These are phyloP conservation scores for Chrysanthemum seticuspe DNA, from an alignment of 129 eudicot genomes.

Conservation along the genomic window DNA sequence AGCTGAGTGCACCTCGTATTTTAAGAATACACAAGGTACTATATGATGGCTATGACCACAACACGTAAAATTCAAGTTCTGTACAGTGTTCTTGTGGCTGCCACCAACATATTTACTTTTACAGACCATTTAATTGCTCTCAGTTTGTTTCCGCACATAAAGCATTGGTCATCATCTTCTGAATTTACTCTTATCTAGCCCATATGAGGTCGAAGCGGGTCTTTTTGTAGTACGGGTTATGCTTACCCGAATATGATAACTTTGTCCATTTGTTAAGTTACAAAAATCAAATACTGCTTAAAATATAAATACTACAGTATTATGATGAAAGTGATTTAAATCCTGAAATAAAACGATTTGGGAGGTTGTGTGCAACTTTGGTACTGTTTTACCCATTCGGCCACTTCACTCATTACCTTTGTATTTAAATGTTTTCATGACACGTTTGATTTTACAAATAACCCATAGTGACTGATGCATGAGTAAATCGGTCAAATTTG, in stretches of 20 bases:
- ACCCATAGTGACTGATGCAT: not conserved
- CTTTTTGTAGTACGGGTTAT: too few species aligned
- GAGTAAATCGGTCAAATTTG: not conserved
- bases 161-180: constrained; percentile 2
- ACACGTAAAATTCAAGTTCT: not conserved
- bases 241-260: too few species aligned
- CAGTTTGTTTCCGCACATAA: not conserved
- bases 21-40: constrained; percentile 86
- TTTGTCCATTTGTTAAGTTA: too few species aligned
- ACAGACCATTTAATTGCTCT: not conserved
- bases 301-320: too few species aligned
- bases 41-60: constrained; percentile 10
- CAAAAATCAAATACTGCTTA: too few species aligned
- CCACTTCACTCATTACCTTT: not conserved
- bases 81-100: not conserved
- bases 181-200: constrained; percentile 2
- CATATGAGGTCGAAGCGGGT: not conserved
- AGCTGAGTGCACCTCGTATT: constrained; percentile 95
- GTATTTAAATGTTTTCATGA: too few species aligned
- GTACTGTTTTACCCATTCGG: not conserved
- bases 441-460: not conserved
- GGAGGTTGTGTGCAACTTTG: not conserved
- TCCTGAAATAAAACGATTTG: not conserved
- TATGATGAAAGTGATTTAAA: too few species aligned
- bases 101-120: not conserved